phyloP scores from a whole-genome alignment of 2,329 filamentous ascomycete genomes.

The Fusarium globosum region DNA sequence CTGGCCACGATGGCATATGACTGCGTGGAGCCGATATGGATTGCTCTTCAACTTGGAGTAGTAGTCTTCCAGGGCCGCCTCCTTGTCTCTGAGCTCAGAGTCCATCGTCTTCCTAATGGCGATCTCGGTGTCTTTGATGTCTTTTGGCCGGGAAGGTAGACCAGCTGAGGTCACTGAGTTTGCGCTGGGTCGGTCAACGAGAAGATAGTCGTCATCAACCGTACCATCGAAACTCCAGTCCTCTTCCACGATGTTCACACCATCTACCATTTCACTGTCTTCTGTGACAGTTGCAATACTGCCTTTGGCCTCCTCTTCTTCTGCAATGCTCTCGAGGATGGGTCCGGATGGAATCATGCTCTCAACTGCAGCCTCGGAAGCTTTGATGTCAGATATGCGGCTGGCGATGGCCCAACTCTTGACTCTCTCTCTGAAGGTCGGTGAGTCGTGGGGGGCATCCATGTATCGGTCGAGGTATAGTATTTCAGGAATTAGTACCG shows the following conservation, averaged over 20 bases:
- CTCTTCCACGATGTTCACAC: slow-evolving; percentile 36
- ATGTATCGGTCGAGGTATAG: slow-evolving; percentile 92
- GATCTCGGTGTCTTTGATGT: slow-evolving; percentile 38
- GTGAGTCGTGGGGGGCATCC: slow-evolving; percentile 70
- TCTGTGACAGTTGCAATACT: background rate
- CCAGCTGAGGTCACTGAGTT: background rate
- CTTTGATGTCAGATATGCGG: slow-evolving; percentile 67
- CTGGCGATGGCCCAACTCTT: slow-evolving; percentile 80
- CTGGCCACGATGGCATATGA: slow-evolving; percentile 88
- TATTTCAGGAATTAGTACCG: slow-evolving; percentile 81
- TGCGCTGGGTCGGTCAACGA: slow-evolving; percentile 40
- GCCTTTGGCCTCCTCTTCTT: background rate
- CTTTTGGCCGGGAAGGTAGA: slow-evolving; percentile 15
- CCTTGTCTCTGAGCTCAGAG: slow-evolving; percentile 52
- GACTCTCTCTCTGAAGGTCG: slow-evolving; percentile 72
- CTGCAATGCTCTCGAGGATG: slow-evolving; percentile 44
- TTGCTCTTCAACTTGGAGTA: slow-evolving; percentile 68
- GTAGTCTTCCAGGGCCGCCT: slow-evolving; percentile 44
- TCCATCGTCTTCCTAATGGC: slow-evolving; percentile 58
- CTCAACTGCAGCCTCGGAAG: slow-evolving; percentile 47
- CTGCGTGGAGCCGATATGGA: slow-evolving; percentile 86
- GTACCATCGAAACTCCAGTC: slow-evolving; percentile 54
- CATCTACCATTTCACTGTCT: slow-evolving; percentile 3
- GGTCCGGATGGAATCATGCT: slow-evolving; percentile 41
- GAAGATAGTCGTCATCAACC: slow-evolving; percentile 51